Evolutionary conservation across 495 filamentous ascomycete species (phyloP), one percentile per base, ranked within the genome.

Genomic region (Penicillium mononematosum): DNA sequence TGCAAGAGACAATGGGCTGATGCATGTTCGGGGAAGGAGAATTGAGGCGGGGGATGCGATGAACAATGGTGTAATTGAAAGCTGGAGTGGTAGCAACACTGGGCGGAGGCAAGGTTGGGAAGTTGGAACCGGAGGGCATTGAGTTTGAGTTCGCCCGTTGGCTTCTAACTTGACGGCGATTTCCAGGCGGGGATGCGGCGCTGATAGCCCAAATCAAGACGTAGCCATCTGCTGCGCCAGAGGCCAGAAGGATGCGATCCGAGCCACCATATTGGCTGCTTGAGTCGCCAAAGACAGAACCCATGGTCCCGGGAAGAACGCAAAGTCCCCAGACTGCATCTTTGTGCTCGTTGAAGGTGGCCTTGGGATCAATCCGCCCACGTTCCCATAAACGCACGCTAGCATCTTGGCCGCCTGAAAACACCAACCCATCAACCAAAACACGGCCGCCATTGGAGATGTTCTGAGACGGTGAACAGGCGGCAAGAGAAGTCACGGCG

Each of bases 271-370:
- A 87, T 34, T 82, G 76, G 62, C 71, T 85, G 46, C 80, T 78
- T n/a, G 79, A 74, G 44, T 81, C 82, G 25, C 91, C 90, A 62
- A 94, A 93, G 16, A 95, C 78, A 34, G 85, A 79, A 8, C 85
- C 88, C 19, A 87, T 81, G 1, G 92, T 89, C 1, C 88, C 85
- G n/a, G 95, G 94, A 9, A 98, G 82, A 7, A 98, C 89, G 60
- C 92, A 97, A 22, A 98, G 85, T 8, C 90, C 87, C 94, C 94
- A 98, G 4, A 98, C 90, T 6, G 91, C 90, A 73, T 98, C 94
- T 1, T 88, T 96, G 65, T 98, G 94, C 5, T 91, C 92, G 58
- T 96, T 89, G 22, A 98, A 76, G 1, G 93, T 98, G 4, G 91
- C 93, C 70, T 98, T 97, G 6, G 93, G 91, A 69, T 96, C 95